These are phyloP conservation scores for Stemphylium lycopersici DNA, from an alignment of 2,329 filamentous ascomycete species.

Conservation along the genomic window DNA sequence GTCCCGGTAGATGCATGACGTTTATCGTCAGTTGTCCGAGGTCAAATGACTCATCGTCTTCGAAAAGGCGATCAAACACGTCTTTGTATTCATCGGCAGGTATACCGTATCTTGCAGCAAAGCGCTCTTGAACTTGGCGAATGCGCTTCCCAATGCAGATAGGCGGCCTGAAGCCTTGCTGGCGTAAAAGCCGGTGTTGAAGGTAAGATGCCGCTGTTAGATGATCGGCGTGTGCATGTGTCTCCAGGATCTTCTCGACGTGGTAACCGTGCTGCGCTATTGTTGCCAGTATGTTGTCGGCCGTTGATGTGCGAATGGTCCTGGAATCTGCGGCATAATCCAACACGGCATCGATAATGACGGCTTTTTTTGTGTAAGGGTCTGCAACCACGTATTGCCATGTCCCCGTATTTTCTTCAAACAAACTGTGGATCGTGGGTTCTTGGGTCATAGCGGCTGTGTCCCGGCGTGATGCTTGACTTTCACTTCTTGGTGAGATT, in stretches of 20 bases:
- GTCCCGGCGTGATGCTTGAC: background rate
- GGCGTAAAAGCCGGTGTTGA: constrained; percentile 47
- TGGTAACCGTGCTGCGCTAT: constrained; percentile 55
- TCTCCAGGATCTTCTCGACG: constrained; percentile 64
- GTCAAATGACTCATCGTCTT: constrained; percentile 60
- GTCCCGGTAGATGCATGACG: constrained; percentile 64
- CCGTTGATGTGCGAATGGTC: constrained; percentile 57
- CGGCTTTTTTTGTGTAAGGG: constrained; percentile 54
- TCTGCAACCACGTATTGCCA: constrained; percentile 69
- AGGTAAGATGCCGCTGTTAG: constrained; percentile 66
- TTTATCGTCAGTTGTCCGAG: constrained; percentile 56
- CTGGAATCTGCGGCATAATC: constrained; percentile 59
- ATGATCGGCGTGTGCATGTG: constrained; percentile 67
- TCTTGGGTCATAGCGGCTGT: background rate
- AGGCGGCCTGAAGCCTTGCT: constrained; percentile 49
- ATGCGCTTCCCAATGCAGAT: constrained; percentile 66
- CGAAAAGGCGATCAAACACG: constrained; percentile 61
- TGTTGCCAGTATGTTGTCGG: constrained; percentile 58
- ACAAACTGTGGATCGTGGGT: constrained; percentile 32
- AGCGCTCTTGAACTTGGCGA: constrained; percentile 57
- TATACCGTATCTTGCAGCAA: constrained; percentile 58
- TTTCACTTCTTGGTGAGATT: background rate
- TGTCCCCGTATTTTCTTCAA: constrained; percentile 55
- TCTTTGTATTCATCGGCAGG: constrained; percentile 50
- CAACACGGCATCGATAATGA: constrained; percentile 68